Base-by-base conservation (phyloP, 2,329 filamentous ascomycete species). In the Fusarium sacchari region DNA sequence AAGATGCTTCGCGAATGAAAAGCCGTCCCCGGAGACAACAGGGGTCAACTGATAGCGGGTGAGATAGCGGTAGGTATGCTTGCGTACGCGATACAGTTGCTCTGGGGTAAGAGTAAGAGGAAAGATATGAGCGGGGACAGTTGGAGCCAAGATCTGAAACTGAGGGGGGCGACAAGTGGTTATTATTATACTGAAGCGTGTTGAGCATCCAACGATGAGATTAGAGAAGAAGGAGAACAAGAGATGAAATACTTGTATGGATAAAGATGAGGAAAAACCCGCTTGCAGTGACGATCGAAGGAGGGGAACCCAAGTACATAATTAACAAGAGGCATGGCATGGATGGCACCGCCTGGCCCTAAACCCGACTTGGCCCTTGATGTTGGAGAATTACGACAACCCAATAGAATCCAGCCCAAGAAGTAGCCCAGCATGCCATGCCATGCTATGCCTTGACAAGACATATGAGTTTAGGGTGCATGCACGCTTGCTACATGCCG, bases 1-100 rank as follows among this genome's bases (percentile, higher is more conserved):
- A 40, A 72, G 71, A 60, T 64, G 60, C 43, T 68, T 69, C 62
- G 36, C 71, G 69, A 75, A 74, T 72, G 63, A 72, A 65, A 77
- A 72, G 65, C 53, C 43, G 42, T 37, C 22, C 42, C 32, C 11
- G 24, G 42, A 59, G 59, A 65, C 71, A 64, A 62, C 73, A 76
- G 70, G 67, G 74, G 44, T 74, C 67, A 47, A 66, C 62, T 77
- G 76, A 78, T 78, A 78, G 76, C 70, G 72, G 76, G 60, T 72
- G 67, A 74, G 76, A 78, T 78, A 78, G 76, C 76, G 76, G 71
- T 77, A 77, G n/a, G n/a, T n/a, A n/a, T n/a, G n/a, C n/a, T n/a
- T 76, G 76, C 68, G 26, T 47, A 47, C 72, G 76, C 66, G 67
- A 77, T 67, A 73, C 74, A 69, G 72, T 68, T 69, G 73, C 69